phyloP scores from a whole-genome alignment of 345 rosid genomes.

The Draba incana region DNA sequence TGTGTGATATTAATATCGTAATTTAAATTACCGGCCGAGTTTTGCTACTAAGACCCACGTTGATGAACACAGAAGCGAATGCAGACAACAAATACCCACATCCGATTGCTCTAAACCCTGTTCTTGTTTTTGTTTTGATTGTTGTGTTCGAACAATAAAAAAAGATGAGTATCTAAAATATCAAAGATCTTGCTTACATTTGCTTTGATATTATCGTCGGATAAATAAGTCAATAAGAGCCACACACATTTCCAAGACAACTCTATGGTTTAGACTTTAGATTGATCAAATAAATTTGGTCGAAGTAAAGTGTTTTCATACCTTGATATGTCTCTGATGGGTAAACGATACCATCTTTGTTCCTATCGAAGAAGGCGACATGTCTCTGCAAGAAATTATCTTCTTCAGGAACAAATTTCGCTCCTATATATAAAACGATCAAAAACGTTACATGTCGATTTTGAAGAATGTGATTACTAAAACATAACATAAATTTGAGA shows the following conservation, averaged over 20 bases:
- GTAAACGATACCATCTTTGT: conserved; percentile 75
- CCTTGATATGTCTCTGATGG: conserved; percentile 86
- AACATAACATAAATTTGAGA: not conserved
- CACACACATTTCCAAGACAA: conserved; percentile 7
- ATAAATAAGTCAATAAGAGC: conserved; percentile 12
- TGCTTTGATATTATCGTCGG: not conserved
- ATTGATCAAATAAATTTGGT: not conserved
- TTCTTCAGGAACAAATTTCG: conserved; percentile 42
- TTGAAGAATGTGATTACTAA: not conserved
- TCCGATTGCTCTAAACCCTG: conserved; percentile 76
- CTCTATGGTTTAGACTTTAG: not conserved
- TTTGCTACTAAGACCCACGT: conserved; percentile 55
- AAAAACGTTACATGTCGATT: not conserved
- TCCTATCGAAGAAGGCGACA: conserved; percentile 77
- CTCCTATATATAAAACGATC: conserved; percentile 1
- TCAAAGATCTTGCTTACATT: not conserved
- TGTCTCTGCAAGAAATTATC: conserved; percentile 68
- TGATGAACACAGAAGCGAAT: conserved; percentile 50
- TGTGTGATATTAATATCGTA: not conserved
- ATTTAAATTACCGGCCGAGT: conserved; percentile 63
- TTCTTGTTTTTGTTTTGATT: conserved; percentile 16
- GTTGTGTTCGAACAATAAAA: not conserved
- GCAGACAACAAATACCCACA: conserved; percentile 50
- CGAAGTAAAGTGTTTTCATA: conserved; percentile 2
- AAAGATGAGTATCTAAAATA: not conserved